Evolutionary conservation across 1,139 yeast species (phyloP), one percentile per base, ranked within the genome.

Genomic region (Scheffersomyces titani): DNA sequence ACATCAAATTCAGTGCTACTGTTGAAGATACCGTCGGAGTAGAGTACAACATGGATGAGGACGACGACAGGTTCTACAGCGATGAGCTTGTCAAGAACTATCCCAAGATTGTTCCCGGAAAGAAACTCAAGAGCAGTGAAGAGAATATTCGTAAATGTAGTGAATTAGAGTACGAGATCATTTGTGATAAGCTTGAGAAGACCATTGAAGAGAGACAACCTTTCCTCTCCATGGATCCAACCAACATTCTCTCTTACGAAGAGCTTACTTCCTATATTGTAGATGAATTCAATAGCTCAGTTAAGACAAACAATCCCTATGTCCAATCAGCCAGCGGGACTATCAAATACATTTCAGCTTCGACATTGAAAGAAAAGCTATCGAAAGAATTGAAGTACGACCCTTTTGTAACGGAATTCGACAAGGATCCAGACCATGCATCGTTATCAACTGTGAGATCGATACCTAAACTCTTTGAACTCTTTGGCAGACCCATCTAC

Each of bases 1-100:
- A 92, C 70, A 90, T 94, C 57, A 89, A 92, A 64, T 90, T 90
- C 64, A 90, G 97, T 55, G 97, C 97, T 3, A 94, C 98, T 0
- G 96, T 94, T 19, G 99, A 96, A 69, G 98, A 94, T 69, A 89
- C 97, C 22, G 81, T 87, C 20, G 98, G 98, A 1, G 87, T 90
- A 54, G 87, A 87, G 46, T 94, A 92, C 72, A 89, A 89, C 71
- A 86, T 96, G 90, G 99, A 96, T 73, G 99, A 94, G 71, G 80
- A 67, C 11, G 99, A 94, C 72, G 96, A 88, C 49, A 83, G 73
- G 58, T 93, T 89, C 69, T 72, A 91, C 54, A 70, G 69, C 2
- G 19, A 40, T 13, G 69, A 76, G 11, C 60, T 78, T 54, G 83
- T 84, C 61, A 74, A 75, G 49, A 65, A 70, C 7, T 69, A 68